Base-by-base conservation (phyloP, 2,329 filamentous ascomycete species). In the Purpureocillium takamizusanense region DNA sequence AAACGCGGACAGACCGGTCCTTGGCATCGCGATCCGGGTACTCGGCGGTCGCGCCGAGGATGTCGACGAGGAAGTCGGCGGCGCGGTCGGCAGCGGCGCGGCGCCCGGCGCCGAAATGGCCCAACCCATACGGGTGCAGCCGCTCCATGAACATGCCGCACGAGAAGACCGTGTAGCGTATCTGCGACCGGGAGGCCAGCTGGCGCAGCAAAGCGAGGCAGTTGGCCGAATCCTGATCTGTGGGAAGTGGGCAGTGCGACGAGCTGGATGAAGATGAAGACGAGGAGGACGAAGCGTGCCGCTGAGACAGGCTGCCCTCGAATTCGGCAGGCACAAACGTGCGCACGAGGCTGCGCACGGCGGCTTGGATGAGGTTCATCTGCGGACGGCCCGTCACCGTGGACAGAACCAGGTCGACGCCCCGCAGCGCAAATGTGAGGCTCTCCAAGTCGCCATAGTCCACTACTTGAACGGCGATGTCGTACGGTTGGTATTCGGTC, bases 71-170 rank as follows among this genome's bases (percentile, higher is more conserved):
- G 48, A 81, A 87, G 48, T 76, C 73, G 5, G 81, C 81, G 45
- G 80, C 72, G 12, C 62, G 63, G 8, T 65, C 61, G 16, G 78
- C 62, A 14, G 72, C 69, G 31, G 68, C 70, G n/a, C 69, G 67
- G 21, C 52, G 50, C 1, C 81, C 81, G 34, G 87, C 78, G 27
- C 69, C 64, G 38, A 76, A 68, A 14, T 67, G 63, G 11, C 67
- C 66, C 42, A 88, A 68, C 0, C 84, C 84, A 3, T 74, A 76
- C 0, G 78, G 78, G 15, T 76, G 76, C 50, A 88, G 87, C 1
- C 82, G 68, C 53, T 88, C 83, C 66, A 86, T 88, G 46, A 88
- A 77, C 23, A 87, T 60, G 15, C 84, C 84, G 48, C 84, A 88
- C 0, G 78, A 75, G 57, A 88, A 87, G 18, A 79, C 67, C 0